phyloP scores from a whole-genome alignment of 306 rosid species.

The Astragalus membranaceus region DNA sequence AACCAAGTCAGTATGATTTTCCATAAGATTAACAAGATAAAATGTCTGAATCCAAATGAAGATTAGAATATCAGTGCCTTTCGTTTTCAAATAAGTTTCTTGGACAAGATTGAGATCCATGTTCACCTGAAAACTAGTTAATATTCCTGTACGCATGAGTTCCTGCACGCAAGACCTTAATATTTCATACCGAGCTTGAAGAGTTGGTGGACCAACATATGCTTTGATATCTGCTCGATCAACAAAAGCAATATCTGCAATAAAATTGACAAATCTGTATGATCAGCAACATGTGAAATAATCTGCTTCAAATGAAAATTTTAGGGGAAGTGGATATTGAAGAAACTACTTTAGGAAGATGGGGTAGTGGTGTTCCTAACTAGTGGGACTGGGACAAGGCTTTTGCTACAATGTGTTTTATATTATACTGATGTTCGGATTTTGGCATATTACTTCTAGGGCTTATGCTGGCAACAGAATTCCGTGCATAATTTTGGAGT shows the following conservation, averaged over 20 bases:
- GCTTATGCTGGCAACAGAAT: not conserved
- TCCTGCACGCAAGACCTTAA: slow-evolving; percentile 83
- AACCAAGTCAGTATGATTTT: slow-evolving; percentile 25
- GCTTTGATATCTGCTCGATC: slow-evolving; percentile 99
- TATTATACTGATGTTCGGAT: not conserved
- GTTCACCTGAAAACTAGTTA: slow-evolving; percentile 54
- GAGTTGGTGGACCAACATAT: slow-evolving; percentile 96
- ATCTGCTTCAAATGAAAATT: slow-evolving; percentile 7
- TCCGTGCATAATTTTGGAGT: not conserved
- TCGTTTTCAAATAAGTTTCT: not conserved
- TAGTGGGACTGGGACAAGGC: not conserved
- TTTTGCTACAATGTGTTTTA: not conserved
- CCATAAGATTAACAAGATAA: slow-evolving; percentile 16
- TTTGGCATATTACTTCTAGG: not conserved
- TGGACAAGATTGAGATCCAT: slow-evolving; percentile 8
- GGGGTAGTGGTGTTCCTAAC: not conserved
- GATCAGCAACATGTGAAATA: slow-evolving; percentile 18
- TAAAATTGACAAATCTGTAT: slow-evolving; percentile 17
- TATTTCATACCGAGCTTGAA: slow-evolving; percentile 92
- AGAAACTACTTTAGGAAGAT: slow-evolving; percentile 6
- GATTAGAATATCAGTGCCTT: not conserved
- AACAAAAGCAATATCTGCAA: slow-evolving; percentile 91
- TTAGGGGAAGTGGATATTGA: slow-evolving; percentile 5
- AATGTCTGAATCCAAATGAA: not conserved
- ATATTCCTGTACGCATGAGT: slow-evolving; percentile 60